Base-by-base conservation (phyloP, 495 filamentous ascomycete genomes). In the Penicillium samsonianum region DNA sequence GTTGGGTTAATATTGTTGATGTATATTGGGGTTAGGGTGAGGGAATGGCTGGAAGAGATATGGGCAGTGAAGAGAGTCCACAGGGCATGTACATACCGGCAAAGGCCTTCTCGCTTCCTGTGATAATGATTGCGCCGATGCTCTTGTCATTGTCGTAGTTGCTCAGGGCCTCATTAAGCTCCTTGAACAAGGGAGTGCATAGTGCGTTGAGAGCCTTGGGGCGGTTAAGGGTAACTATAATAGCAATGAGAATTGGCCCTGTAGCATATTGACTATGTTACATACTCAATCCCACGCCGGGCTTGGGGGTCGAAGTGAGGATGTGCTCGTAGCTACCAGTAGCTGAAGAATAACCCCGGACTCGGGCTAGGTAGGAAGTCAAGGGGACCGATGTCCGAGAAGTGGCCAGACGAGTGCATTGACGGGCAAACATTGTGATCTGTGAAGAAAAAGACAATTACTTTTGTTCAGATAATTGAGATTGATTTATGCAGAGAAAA, bases 121-220 rank as follows among this genome's bases (percentile, higher is more conserved):
- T 97, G 40, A 98, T 84, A 47, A 98, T 76, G 60, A 96, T 89
- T 44, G 87, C 87, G 31, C 86, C 82, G 60, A 91, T 87, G 50
- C 75, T 71, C 48, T 85, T 81, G 65, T 90, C 84, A 49, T 80
- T 65, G 64, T 96, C 88, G 73, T 94, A 84, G 47, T 81, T 77
- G 57, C 71, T 76, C 59, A 98, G 85, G 26, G 91, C 91, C 53
- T 84, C 71, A 74, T 98, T 97, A 68, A 98, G 82, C 76, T 98
- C 94, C 38, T 68, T 74, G 71, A 98, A 94, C 31, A 98, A 86
- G 14, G 93, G 90, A 17, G 86, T 89, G 72, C 78, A 91, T 57
- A 98, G 85, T 35, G 94, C 93, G 71, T 98, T 98, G 68, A 96
- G 86, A 33, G 91, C 90, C 75, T 93, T 95, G 55, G 94, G 94